These are phyloP conservation scores for Phylloporus sp. DNA, from an alignment of 768 basidiomycete genomes.

Conservation along the genomic window DNA sequence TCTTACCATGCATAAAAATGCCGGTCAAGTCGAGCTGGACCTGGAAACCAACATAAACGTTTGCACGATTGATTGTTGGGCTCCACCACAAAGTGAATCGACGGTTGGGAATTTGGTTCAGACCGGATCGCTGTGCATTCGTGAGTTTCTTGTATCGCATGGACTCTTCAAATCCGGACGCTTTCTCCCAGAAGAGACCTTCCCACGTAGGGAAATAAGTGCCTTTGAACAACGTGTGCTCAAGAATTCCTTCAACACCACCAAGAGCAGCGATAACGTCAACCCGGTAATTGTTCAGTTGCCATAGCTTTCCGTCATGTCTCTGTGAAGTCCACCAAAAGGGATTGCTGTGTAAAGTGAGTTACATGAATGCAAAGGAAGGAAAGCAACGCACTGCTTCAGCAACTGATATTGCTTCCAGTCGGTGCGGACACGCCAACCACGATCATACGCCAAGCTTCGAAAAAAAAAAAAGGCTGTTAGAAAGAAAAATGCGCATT, in stretches of 20 bases:
- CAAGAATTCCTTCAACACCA: conserved; percentile 94
- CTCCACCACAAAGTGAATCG: conserved; percentile 99
- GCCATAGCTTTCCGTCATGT: conserved; percentile 95
- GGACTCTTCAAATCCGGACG: conserved; percentile 93
- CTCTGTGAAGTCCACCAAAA: conserved; percentile 99
- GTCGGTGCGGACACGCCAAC: conserved; percentile 96
- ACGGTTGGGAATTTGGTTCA: conserved; percentile 98
- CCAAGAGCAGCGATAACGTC: conserved; percentile 98
- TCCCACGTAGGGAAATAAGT: conserved; percentile 99
- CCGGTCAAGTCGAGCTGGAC: conserved; percentile 97
- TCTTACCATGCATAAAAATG: conserved; percentile 98
- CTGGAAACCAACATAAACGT: conserved; percentile 99
- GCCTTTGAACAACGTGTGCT: conserved; percentile 96
- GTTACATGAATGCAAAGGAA: background rate
- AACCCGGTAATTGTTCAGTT: conserved; percentile 96
- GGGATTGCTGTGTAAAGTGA: conserved; percentile 64
- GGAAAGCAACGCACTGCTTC: conserved; percentile 62
- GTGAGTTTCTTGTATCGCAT: conserved; percentile 97
- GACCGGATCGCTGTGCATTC: conserved; percentile 97
- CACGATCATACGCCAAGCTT: conserved; percentile 94
- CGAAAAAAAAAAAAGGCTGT: background rate
- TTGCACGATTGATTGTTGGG: conserved; percentile 98
- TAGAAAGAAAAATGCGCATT: background rate
- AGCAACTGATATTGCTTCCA: conserved; percentile 97
- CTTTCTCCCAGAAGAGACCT: conserved; percentile 98